Percentiles rank a stretch among this genome's conserved stretches.
These are phyloP conservation scores for Mycena citricolor DNA, from an alignment of 1,284 basidiomycete species.

Conservation along the genomic window DNA sequence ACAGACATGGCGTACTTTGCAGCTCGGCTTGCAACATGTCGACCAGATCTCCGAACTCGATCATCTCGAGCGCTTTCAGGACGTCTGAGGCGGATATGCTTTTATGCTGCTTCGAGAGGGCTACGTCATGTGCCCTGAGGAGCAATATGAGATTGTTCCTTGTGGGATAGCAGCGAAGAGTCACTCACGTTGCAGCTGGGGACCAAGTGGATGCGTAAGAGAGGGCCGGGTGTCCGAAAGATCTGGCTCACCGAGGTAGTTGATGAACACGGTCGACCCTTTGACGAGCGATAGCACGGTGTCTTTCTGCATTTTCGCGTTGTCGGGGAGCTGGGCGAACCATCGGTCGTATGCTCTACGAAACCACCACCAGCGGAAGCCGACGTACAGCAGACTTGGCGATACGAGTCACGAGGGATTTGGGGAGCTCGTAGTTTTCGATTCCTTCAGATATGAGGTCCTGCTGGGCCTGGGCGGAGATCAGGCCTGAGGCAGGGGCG, in stretches of 20 bases:
- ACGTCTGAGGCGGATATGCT: conserved; percentile 88
- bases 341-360: conserved; percentile 2
- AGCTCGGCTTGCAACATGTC: conserved; percentile 72
- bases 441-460: conserved; percentile 77
- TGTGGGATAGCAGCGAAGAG: no score
- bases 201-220: no score
- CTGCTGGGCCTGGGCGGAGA: conserved; percentile 73
- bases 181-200: conserved; percentile 66
- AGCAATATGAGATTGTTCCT: no score
- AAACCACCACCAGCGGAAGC: conserved; percentile 1
- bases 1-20: conserved; percentile 55
- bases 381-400: conserved; percentile 70
- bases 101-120: conserved; percentile 80
- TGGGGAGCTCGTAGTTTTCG: conserved; percentile 84
- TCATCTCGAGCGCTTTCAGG: conserved; percentile 77
- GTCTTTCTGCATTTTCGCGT: conserved; percentile 85
- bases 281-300: conserved; percentile 80
- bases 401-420: conserved; percentile 76
- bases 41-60: conserved; percentile 79
- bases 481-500: conserved; percentile 37
- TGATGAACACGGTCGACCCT: conserved; percentile 89
- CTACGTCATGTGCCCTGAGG: conserved; percentile 83
- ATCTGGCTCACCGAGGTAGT: conserved; percentile 73
- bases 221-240: no score
- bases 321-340: conserved; percentile 70